These are phyloP conservation scores for Didymella arachidicola DNA, from an alignment of 2,329 filamentous ascomycete genomes.

Conservation along the genomic window DNA sequence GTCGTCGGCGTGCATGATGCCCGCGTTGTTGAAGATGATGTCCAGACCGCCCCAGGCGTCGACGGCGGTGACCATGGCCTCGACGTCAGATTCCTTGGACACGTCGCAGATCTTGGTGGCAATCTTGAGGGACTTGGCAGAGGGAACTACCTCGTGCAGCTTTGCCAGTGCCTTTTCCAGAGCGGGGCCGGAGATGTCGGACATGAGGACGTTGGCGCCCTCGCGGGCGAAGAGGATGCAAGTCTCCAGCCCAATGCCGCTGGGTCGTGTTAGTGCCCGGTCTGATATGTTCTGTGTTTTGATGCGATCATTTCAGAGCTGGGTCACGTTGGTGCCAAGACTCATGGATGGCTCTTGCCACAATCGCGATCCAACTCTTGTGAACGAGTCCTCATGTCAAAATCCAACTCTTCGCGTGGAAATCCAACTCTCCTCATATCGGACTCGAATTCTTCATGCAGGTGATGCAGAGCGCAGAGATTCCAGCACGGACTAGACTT, in stretches of 20 bases:
- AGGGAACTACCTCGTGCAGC: constrained; percentile 74
- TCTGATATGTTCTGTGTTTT: not conserved
- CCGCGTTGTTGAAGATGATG: constrained; percentile 96
- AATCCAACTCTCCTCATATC: not conserved
- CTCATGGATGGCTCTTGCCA: not conserved
- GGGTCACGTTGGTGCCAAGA: constrained; percentile 8
- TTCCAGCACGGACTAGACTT: constrained; percentile 50
- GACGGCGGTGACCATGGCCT: constrained; percentile 75
- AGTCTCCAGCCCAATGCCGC: constrained; percentile 93
- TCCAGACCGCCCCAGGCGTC: constrained; percentile 89
- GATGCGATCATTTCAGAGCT: not conserved
- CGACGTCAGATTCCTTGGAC: constrained; percentile 81
- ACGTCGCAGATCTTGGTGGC: constrained; percentile 77
- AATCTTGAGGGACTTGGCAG: constrained; percentile 57
- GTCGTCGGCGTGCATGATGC: constrained; percentile 87
- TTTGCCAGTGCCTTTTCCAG: constrained; percentile 79
- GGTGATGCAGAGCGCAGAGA: not conserved
- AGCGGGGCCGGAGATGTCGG: constrained; percentile 81
- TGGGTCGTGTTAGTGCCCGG: constrained; percentile 49
- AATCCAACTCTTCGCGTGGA: not conserved
- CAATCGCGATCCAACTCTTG: too few relatives aligned
- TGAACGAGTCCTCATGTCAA: too few relatives aligned
- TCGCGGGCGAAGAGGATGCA: constrained; percentile 88
- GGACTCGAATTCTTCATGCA: not conserved
- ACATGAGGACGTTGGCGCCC: constrained; percentile 84